Conservation (phyloP, 805 yeast genomes). For the Lachancea lanzarotensis region DNA sequence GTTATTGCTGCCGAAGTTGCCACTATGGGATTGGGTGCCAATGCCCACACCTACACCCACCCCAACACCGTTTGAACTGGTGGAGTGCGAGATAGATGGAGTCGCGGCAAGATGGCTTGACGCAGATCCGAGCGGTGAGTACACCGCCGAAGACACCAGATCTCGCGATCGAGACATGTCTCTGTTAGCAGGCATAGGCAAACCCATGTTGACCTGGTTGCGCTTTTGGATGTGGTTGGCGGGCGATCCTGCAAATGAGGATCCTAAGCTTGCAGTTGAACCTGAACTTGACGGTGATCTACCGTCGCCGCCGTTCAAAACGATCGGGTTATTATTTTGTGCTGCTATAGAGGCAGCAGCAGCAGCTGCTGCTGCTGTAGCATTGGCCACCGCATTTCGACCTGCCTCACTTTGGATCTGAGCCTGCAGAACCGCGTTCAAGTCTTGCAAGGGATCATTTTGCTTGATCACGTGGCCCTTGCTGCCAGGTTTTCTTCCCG, state of each 20-base stretch:
- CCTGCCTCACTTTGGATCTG: slow-evolving; percentile 3
- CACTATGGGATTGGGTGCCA: not conserved
- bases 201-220: slow-evolving; percentile 4
- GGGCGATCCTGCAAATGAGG: slow-evolving; percentile 1
- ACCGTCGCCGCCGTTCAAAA: not conserved
- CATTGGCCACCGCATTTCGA: not conserved
- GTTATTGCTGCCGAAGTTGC: not conserved
- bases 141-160: not conserved
- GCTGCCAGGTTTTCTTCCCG: slow-evolving; percentile 26
- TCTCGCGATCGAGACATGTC: not conserved
- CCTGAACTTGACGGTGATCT: not conserved
- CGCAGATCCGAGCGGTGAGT: not conserved
- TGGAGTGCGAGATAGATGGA: not conserved
- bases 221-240: slow-evolving; percentile 5
- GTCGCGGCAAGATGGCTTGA: not conserved
- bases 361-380: not conserved
- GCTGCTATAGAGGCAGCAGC: not conserved
- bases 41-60: no score
- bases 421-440: slow-evolving; percentile 4
- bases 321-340: not conserved
- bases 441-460: not conserved
- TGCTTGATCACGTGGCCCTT: slow-evolving; percentile 6
- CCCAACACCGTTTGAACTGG: not conserved
- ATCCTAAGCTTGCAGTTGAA: not conserved
- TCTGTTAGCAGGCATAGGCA: not conserved